phyloP scores from a whole-genome alignment of 208 protist species.

The Acanthamoeba triangularis region DNA sequence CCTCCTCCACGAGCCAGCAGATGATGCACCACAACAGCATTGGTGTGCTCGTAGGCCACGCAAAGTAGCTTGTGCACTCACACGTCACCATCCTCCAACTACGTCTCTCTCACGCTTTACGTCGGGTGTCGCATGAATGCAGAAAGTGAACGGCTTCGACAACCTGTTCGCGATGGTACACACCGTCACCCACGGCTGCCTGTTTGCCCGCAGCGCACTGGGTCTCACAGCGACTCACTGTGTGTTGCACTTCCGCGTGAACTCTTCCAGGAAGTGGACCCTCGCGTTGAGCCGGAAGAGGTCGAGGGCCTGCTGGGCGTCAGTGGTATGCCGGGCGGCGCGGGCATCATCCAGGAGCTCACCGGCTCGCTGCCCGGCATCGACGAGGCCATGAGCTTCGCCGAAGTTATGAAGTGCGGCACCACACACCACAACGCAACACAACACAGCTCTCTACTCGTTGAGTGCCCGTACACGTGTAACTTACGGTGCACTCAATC shows the following conservation, averaged over 20 bases:
- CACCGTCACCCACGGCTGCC: too few relatives aligned
- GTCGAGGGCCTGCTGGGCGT: slow-evolving; percentile 91
- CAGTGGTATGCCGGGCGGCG: slow-evolving; percentile 57
- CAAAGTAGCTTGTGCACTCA: not conserved
- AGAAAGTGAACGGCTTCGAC: slow-evolving; percentile 93
- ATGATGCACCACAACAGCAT: too few relatives aligned
- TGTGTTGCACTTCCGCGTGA: too few relatives aligned
- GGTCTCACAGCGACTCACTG: too few relatives aligned
- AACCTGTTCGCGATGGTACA: slow-evolving; percentile 98
- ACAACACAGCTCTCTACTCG: not conserved
- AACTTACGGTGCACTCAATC: not conserved
- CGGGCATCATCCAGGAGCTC: slow-evolving; percentile 83
- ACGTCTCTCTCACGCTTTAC: not conserved
- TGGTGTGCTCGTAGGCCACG: too few relatives aligned
- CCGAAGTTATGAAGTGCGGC: slow-evolving; percentile 95
- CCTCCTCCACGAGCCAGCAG: too few relatives aligned
- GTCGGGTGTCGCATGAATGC: too few relatives aligned
- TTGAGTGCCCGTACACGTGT: too few relatives aligned
- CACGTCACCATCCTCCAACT: not conserved
- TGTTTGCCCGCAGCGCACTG: not conserved
- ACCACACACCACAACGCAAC: not conserved
- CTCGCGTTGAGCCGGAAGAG: slow-evolving; percentile 84
- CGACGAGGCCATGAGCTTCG: slow-evolving; percentile 98
- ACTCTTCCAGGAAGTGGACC: slow-evolving; percentile 17
- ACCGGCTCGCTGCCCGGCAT: slow-evolving; percentile 96